Base-by-base conservation (phyloP, 1,284 basidiomycete species). In the Microbotryum saponariae region DNA sequence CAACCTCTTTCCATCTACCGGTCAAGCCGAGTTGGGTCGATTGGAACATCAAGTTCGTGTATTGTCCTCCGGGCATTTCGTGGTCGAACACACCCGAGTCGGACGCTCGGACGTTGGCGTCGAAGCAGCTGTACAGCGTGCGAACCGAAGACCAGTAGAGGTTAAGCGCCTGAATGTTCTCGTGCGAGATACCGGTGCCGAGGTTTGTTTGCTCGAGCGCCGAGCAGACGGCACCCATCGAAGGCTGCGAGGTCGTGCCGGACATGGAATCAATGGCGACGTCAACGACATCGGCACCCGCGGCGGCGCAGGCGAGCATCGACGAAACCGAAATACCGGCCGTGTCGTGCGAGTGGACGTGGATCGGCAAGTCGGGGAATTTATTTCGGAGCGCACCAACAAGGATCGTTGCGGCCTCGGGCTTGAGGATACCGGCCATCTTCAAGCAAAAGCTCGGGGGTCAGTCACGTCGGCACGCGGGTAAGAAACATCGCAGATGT, bases 251-350 rank as follows among this genome's bases (percentile, higher is more conserved):
- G 59, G 96, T 99, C 72, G 96, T 80, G 70, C 96, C 96, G 61
- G 94, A 97, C 87, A 99, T 96, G 78, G 89, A 91, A 78, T 99
- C 96, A 74, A 99, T 97, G 56, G 96, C 96, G 61, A 97, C 92
- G 74, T 99, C 96, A 62, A 99, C 87, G 21, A 99, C 86, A 76
- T 99, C 96, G 58, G 96, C 96, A 70, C 96, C 96, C 25, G 96
- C 96, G 51, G 87, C 86, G 18, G 96, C 96, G 57, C 85, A 86
- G 14, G 96, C 94, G 64, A 99, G 79, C 96, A 98, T 98, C 73
- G 87, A 91, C 23, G 96, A 89, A 51, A 91, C 82, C 52, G 96
- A 91, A 73, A 99, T 98, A 79, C 96, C 96, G 62, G 96, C 96
- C 37, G 96, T 99, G 79, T 99, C 96, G 78, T 99, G 96, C 48